Base-by-base conservation (phyloP, 257 asterid genomes). In the Primulina huaijiensis region DNA sequence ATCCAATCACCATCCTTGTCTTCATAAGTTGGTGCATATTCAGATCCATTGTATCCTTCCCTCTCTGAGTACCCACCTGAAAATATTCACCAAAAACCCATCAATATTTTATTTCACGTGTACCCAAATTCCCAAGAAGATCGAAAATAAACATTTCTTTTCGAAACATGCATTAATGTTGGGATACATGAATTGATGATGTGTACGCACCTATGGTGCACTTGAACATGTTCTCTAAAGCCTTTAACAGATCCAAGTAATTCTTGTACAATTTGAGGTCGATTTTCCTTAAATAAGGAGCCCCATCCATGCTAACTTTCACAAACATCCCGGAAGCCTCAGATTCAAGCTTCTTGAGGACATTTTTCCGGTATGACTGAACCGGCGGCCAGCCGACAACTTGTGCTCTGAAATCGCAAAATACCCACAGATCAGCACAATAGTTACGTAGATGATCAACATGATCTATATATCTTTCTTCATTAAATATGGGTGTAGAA, bases 1-100 rank as follows among this genome's bases (percentile, higher is more conserved):
- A 92, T 92, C 97, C 97, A 90, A 16, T 92, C 98, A n/a, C 98
- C 97, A 73, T 92, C 98, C 23, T 87, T 92, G 80, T 92, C 98
- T 77, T 92, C 94, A 56, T 92, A 92, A 0, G 98, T 90, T 7
- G 93, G 95, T 29, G 80, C 90, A 65, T 67, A 77, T 9, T 90
- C 94, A 65, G 96, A 85, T 73, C 98, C 96, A 16, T 78, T 72
- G 55, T 84, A 89, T 0, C 97, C 95, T 77, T 92, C 96, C 55
- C 95, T 83, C 77, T 89, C 97, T 0, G 90, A 76, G 71, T 88
- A 88, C 62, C 75, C 86, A 0, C 94, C 93, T 82, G 78, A 70
- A 56, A 4, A 65, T 17, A 46, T 7, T 8, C 1, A 12, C 43
- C 16, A 65, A n/a, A 58, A 20, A 31, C 5, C 8, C 17, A 10